Evolutionary conservation across 768 basidiomycete genomes (phyloP), one percentile per base, ranked within the genome.

Genomic region (Pisolithus microcarpus): DNA sequence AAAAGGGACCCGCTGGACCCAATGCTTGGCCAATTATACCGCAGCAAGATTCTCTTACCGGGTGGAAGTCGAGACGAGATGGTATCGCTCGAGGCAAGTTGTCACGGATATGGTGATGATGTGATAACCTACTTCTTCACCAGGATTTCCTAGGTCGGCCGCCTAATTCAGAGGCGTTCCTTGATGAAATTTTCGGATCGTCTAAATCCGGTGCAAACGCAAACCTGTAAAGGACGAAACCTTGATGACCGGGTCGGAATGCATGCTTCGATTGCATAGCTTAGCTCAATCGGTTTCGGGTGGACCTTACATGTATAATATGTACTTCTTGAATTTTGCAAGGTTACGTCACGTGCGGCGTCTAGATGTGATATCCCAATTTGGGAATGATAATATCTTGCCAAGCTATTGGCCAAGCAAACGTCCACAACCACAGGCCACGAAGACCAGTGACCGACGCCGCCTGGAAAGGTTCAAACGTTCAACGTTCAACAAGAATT

Each of bases 51-150:
- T 53, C 74, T 93, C 16, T 65, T 70, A 30, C 77, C 78, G 7
- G 89, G 91, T 23, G 88, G 87, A 24, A 86, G 83, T 55, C 78
- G 85, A 11, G 89, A 93, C 54, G 91, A 91, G 58, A 66, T 81
- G 50, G 84, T 87, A 43, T 85, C 84, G n/a, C 75, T 93, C 51
- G 76, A 85, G 75, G 87, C 84, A 55, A 28, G 68, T 44, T 16
- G 13, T 24, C 10, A 34, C 34, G 15, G 34, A 13, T 11, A 34
- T 5, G 34, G 13, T 13, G 34, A 15, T 34, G 13, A 15, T 34
- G 34, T 21, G 42, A 16, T 7, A 23, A 21, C 16, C 28, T 24
- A 11, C n/a, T 39, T 37, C 19, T n/a, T 34, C 28, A 31, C 16
- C 53, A 87, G 84, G 80, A 81, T 51, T 88, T 90, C 77, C 75